phyloP scores from a whole-genome alignment of 768 basidiomycete species.

The Boletus coccyginus region DNA sequence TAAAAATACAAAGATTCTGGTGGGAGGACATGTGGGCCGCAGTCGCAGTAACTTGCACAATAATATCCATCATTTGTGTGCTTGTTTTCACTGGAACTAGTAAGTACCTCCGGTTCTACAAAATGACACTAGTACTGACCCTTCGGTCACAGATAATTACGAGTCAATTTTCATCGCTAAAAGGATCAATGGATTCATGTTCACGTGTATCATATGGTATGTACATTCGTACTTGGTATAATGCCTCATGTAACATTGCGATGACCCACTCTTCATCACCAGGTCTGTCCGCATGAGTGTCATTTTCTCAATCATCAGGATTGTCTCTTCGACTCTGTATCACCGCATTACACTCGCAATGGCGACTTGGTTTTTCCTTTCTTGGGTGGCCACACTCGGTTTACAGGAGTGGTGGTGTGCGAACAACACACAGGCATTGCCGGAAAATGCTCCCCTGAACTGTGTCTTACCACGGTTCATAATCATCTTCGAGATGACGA shows the following conservation, averaged over 20 bases:
- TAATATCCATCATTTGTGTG: background rate
- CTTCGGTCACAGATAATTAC: background rate
- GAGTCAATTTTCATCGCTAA: background rate
- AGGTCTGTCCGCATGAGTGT: conserved; percentile 24
- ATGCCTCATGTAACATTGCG: background rate
- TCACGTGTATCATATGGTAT: conserved; percentile 11
- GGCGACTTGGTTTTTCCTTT: background rate
- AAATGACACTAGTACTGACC: background rate
- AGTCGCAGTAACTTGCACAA: background rate
- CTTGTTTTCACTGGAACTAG: background rate
- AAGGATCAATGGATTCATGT: conserved; percentile 8
- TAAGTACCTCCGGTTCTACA: background rate
- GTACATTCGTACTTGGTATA: background rate
- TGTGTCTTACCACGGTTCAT: background rate
- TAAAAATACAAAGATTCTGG: conserved; percentile 18
- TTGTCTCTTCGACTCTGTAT: background rate
- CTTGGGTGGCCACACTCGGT: conserved; percentile 1
- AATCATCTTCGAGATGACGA: conserved; percentile 1
- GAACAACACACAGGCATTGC: background rate
- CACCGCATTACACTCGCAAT: background rate
- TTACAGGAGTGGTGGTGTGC: conserved; percentile 11
- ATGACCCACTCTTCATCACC: background rate
- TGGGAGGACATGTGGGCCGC: conserved; percentile 26
- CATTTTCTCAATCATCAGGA: conserved; percentile 11
- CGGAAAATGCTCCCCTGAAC: background rate